A percentile compares a stretch with the other conserved stretches of the same genome.
Conservation (phyloP, 495 filamentous ascomycete species). For the Letharia lupina region DNA sequence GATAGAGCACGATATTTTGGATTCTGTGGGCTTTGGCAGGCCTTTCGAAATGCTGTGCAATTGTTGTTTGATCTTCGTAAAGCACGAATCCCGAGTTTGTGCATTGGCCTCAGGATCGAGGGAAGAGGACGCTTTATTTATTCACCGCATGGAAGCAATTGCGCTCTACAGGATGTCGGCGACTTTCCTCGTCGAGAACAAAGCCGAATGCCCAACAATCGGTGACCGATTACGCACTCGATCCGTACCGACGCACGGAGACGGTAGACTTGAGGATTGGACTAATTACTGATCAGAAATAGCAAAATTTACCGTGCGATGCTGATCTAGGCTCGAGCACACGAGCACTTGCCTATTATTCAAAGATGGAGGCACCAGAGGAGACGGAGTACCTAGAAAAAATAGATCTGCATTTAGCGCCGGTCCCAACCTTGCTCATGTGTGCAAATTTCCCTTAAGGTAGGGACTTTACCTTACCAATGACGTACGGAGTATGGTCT, state of each 20-base stretch:
- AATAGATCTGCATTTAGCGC: slow-evolving; percentile 1
- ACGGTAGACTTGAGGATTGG: background rate
- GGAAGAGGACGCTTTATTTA: background rate
- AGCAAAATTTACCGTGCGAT: background rate
- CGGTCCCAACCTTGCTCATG: background rate
- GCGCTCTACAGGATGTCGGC: background rate
- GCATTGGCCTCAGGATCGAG: slow-evolving; percentile 11
- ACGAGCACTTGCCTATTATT: no score
- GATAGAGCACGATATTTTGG: background rate
- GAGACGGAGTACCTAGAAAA: background rate
- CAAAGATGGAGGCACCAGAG: background rate
- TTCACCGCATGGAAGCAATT: background rate
- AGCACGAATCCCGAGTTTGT: background rate
- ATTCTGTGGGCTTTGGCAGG: background rate
- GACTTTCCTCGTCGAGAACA: slow-evolving; percentile 1
- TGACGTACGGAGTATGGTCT: background rate
- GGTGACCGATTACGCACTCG: slow-evolving; percentile 1
- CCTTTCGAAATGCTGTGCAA: background rate
- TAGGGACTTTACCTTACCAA: no score
- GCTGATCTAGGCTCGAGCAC: background rate
- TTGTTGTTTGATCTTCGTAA: background rate
- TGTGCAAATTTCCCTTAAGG: background rate
- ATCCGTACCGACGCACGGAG: background rate
- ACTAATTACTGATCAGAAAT: background rate
- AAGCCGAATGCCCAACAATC: background rate